Evolutionary conservation across 148 eudicot genomes (phyloP), one percentile per base, ranked within the genome.

Genomic region (Amaranthus palmeri): DNA sequence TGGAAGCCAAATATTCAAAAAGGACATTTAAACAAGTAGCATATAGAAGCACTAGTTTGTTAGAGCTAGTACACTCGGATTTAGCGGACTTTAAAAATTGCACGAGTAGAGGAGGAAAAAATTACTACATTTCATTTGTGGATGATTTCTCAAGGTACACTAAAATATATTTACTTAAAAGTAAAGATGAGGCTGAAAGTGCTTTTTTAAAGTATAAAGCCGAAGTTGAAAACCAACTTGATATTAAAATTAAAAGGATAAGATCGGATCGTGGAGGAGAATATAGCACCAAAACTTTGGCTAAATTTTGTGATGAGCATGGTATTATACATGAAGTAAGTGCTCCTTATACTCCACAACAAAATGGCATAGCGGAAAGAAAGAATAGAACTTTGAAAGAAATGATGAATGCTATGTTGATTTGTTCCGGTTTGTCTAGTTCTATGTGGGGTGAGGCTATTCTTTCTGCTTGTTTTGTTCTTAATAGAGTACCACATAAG

Each of bases 61-160:
- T 60, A 7, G 44, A 60, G 12, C 11, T 60, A 2, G 36, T 60
- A 18, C 63, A 60, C 40, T 8, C 44, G 10, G 63, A 60, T 17
- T 10, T 60, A 60, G 44, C 63, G 25, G 10, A 57, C 25, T 57
- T 57, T 15, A 10, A 61, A 7, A 36, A 36, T 4, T 18, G 43
- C 14, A 41, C 7, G 5, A 62, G 66, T 62, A 62, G 5, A 62
- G 66, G 66, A 10, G 66, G 66, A 10, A 62, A 62, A 41, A 10
- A 5, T 10, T 62, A 40, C 10, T 43, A 42, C 17, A 43, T 62
- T 3, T 41, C 47, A 7, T 62, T 62, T 62, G 8, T 62, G 0
- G 66, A 62, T 62, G 66, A 42, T 11, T 62, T 6, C 14, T 62
- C 66, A 6, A 62, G 49, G 17, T 62, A 5, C n/a, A 62, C 49